phyloP scores from a whole-genome alignment of 1,284 basidiomycete genomes.

The Ceratobasidium sp. region DNA sequence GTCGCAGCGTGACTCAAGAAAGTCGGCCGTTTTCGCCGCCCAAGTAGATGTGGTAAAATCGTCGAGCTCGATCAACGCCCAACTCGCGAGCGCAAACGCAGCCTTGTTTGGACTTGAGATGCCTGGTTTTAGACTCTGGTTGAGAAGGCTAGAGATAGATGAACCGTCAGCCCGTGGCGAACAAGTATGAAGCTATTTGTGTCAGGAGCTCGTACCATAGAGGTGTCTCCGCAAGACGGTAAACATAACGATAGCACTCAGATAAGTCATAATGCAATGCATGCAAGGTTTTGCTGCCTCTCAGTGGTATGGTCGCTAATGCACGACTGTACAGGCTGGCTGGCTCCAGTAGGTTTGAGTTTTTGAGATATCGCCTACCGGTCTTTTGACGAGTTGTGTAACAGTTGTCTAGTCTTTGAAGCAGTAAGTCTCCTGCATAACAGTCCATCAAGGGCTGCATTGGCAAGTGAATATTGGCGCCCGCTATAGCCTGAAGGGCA shows the following conservation, averaged over 20 bases:
- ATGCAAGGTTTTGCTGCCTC: neutral
- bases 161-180: neutral
- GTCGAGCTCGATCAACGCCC: neutral
- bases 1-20: neutral
- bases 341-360: neutral
- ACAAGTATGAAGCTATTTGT: neutral
- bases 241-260: too few species aligned
- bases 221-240: too few species aligned
- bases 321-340: conserved; percentile 13
- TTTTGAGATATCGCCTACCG: neutral
- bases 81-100: neutral
- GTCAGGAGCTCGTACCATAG: neutral
- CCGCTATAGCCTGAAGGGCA: conserved; percentile 17
- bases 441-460: neutral
- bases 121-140: neutral
- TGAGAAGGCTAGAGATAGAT: neutral
- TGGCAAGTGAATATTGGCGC: neutral
- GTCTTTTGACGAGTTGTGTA: conserved; percentile 14
- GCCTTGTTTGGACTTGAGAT: neutral
- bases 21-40: neutral
- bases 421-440: neutral
- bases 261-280: neutral
- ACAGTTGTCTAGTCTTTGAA: conserved; percentile 15
- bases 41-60: neutral
- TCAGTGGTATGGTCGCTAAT: neutral